Percentiles rank a stretch among this genome's conserved stretches.
Evolutionary conservation across 2,329 filamentous ascomycete genomes (phyloP).

Genomic region (Zasmidium angulare): DNA sequence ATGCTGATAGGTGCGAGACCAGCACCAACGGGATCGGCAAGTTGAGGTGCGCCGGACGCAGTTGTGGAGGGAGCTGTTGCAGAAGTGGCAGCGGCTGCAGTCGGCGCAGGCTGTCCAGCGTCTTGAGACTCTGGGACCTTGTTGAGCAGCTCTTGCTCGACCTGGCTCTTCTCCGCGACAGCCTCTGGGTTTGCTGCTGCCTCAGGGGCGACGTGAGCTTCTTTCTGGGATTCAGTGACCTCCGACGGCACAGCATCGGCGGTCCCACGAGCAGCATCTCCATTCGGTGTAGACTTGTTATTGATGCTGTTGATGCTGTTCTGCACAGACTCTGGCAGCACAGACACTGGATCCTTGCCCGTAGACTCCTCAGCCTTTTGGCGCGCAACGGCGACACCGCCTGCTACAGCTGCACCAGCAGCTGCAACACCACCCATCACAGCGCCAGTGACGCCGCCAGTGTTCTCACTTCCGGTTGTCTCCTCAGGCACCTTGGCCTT

Average conservation of each 20-base stretch:
- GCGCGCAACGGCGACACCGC: background rate
- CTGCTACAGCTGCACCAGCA: conserved; percentile 34
- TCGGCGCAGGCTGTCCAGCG: conserved; percentile 47
- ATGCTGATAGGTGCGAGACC: conserved; percentile 27
- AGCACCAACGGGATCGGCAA: conserved; percentile 27
- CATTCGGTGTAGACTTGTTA: conserved; percentile 1
- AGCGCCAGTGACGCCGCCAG: conserved; percentile 41
- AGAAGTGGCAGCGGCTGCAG: conserved; percentile 38
- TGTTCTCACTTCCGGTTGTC: conserved; percentile 31
- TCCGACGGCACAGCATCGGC: conserved; percentile 27
- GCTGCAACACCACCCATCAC: conserved; percentile 40
- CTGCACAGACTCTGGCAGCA: conserved; percentile 42
- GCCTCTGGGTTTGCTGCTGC: conserved; percentile 67
- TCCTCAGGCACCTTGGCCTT: conserved; percentile 60
- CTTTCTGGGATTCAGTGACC: conserved; percentile 31
- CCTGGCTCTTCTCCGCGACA: conserved; percentile 71
- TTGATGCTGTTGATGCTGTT: conserved; percentile 41
- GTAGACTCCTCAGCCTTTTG: conserved; percentile 42
- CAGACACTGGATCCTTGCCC: conserved; percentile 51
- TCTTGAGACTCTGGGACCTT: conserved; percentile 50
- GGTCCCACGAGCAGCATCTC: conserved; percentile 1
- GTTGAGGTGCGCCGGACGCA: conserved; percentile 30
- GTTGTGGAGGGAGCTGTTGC: conserved; percentile 33
- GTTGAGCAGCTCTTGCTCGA: conserved; percentile 72
- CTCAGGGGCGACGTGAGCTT: conserved; percentile 58